phyloP scores from a whole-genome alignment of 805 yeast species.

The Tetrapisispora arboricola region DNA sequence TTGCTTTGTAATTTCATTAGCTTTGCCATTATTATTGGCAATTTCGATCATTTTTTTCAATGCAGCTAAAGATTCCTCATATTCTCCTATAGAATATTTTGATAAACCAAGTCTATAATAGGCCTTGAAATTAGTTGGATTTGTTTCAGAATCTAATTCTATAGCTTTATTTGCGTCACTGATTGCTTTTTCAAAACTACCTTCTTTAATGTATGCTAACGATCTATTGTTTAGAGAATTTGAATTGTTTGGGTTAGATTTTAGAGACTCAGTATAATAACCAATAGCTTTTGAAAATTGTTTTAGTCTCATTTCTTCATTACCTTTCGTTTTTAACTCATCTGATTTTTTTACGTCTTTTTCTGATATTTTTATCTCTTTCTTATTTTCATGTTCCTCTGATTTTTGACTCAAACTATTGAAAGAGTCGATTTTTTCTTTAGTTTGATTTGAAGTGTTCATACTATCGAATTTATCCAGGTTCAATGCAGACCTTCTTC shows the following conservation, averaged over 20 bases:
- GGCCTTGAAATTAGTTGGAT: conserved; percentile 77
- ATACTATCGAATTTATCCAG: not conserved
- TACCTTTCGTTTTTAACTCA: conserved; percentile 70
- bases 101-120: conserved; percentile 92
- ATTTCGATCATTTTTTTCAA: conserved; percentile 74
- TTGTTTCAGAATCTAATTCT: conserved; percentile 58
- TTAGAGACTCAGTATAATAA: conserved; percentile 71
- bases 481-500: not conserved
- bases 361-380: conserved; percentile 26
- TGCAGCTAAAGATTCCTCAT: conserved; percentile 78
- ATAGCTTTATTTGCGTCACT: conserved; percentile 76
- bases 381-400: conserved; percentile 30
- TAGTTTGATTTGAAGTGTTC: conserved; percentile 12
- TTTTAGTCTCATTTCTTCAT: conserved; percentile 68
- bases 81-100: conserved; percentile 78
- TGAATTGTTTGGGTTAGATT: conserved; percentile 57
- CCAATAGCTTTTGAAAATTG: conserved; percentile 61
- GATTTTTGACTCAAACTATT: conserved; percentile 7
- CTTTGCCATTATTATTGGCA: conserved; percentile 60
- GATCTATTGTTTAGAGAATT: conserved; percentile 88
- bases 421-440: not conserved
- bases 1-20: conserved; percentile 43
- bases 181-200: conserved; percentile 64
- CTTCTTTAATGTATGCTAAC: conserved; percentile 77
- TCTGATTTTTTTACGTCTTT: conserved; percentile 51